Percentiles rank a stretch among this genome's conserved stretches.
phyloP scores from a whole-genome alignment of 495 filamentous ascomycete species.

The Penicillium pulvis region DNA sequence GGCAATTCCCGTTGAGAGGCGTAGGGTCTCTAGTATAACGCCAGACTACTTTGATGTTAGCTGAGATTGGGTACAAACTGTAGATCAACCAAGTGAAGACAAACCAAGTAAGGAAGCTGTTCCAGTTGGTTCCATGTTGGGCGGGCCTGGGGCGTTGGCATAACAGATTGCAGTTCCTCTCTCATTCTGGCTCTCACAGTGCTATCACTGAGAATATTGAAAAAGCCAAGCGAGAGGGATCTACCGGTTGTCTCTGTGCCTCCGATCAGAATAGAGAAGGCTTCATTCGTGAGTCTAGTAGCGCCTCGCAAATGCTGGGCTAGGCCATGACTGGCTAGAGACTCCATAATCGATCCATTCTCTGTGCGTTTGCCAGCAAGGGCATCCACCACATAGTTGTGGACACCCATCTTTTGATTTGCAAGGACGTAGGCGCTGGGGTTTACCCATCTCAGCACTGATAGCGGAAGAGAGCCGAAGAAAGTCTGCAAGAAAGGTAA shows the following conservation, averaged over 20 bases:
- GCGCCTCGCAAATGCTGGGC: slow-evolving; percentile 19
- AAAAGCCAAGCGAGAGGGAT: slow-evolving; percentile 22
- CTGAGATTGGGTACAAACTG: background rate
- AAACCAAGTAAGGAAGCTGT: slow-evolving; percentile 51
- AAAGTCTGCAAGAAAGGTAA: slow-evolving; percentile 8
- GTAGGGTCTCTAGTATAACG: slow-evolving; percentile 48
- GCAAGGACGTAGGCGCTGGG: slow-evolving; percentile 18
- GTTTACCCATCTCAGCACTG: slow-evolving; percentile 1
- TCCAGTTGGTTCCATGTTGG: slow-evolving; percentile 47
- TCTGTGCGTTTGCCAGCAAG: slow-evolving; percentile 9
- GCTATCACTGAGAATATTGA: slow-evolving; percentile 14
- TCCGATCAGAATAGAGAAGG: slow-evolving; percentile 36
- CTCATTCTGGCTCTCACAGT: slow-evolving; percentile 23
- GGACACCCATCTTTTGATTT: slow-evolving; percentile 18
- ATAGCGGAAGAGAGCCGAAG: background rate
- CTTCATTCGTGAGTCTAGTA: slow-evolving; percentile 42
- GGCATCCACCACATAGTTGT: slow-evolving; percentile 1
- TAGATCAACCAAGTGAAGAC: background rate
- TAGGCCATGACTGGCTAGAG: slow-evolving; percentile 11
- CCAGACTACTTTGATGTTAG: slow-evolving; percentile 28
- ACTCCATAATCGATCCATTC: slow-evolving; percentile 13
- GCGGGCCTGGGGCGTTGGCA: slow-evolving; percentile 28
- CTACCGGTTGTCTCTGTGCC: slow-evolving; percentile 47
- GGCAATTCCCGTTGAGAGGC: slow-evolving; percentile 44
- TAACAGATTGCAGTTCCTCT: slow-evolving; percentile 35